Evolutionary conservation across 345 rosid genomes (phyloP), one percentile per base, ranked within the genome.

Genomic region (Citrus unshiu): DNA sequence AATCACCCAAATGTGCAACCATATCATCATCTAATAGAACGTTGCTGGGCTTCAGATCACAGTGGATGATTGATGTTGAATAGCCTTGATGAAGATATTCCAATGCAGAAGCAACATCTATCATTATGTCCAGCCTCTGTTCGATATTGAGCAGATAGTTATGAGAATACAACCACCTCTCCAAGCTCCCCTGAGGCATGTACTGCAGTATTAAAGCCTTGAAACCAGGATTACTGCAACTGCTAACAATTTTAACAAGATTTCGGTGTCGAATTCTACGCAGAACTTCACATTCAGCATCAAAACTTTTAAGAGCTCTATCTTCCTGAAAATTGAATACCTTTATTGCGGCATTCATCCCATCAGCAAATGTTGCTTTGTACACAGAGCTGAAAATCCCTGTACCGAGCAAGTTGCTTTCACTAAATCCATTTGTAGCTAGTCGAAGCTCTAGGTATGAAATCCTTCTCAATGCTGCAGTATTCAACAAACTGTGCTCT

Each of bases 71-170:
- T 27, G 34, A 32, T 27, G 18, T 62, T 27, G 66, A 62, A 62
- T 27, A 27, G 7, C 66, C 75, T 21, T 39, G 64, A 34, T 78
- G 80, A 9, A 78, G 61, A 14, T 77, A 77, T 25, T 40, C 80
- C 9, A 77, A 61, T 6, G 79, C 79, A 21, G 27, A 67, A 22
- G 73, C 72, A 54, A 67, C 79, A 67, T 76, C 79, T 21, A 32
- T 56, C 37, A 68, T 37, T 30, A 76, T 76, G 5, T 67, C 16
- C 0, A 76, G 59, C 59, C 73, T 67, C 40, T 77, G 60, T 24
- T 21, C 18, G 73, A 12, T 40, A 29, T 62, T 62, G 8, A 62
- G 35, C 16, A 62, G 30, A 35, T 62, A 29, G 67, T 62, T 10
- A 16, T 62, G 34, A 13, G 37, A 62, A 62, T 62, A 29, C 35